Conservation (phyloP, 192 early-diverging fungal genomes). For the Spinellus fusiger region DNA sequence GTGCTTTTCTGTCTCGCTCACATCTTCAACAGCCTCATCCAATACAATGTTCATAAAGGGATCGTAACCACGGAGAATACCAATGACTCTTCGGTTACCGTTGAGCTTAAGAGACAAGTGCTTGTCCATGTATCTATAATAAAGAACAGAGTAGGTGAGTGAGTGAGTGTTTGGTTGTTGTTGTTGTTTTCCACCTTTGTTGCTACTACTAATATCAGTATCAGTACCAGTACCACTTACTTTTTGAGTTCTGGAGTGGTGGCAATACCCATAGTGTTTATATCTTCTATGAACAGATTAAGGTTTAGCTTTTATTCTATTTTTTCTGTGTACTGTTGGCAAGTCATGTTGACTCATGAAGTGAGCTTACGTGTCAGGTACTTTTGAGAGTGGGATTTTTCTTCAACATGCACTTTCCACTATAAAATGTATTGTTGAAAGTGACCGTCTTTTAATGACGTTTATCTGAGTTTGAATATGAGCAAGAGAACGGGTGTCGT, state of each 20-base stretch:
- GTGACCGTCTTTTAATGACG: not conserved
- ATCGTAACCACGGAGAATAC: conserved; percentile 96
- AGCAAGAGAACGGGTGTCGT: no score
- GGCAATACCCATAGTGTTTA: conserved; percentile 27
- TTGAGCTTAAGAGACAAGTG: conserved; percentile 87
- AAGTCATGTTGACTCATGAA: not conserved
- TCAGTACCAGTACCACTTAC: no score
- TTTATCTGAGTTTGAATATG: not conserved
- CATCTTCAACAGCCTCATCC: conserved; percentile 85
- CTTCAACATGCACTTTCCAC: not conserved
- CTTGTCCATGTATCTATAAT: conserved; percentile 84
- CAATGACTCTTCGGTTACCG: conserved; percentile 85
- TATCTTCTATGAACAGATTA: not conserved
- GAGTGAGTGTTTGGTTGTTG: no score
- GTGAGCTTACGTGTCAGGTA: not conserved
- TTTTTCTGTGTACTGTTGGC: not conserved
- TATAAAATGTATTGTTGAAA: not conserved
- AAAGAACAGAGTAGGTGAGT: no score
- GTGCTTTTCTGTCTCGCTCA: conserved; percentile 57
- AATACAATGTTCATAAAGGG: conserved; percentile 99
- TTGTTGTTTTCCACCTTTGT: not conserved
- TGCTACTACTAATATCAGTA: not conserved
- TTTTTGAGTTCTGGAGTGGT: conserved; percentile 39
- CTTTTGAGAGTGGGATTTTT: not conserved
- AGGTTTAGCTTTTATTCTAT: not conserved